A percentile compares a stretch with the other conserved stretches of the same genome.
Conservation (phyloP, 768 basidiomycete genomes). For the Pleurotus djamor region DNA sequence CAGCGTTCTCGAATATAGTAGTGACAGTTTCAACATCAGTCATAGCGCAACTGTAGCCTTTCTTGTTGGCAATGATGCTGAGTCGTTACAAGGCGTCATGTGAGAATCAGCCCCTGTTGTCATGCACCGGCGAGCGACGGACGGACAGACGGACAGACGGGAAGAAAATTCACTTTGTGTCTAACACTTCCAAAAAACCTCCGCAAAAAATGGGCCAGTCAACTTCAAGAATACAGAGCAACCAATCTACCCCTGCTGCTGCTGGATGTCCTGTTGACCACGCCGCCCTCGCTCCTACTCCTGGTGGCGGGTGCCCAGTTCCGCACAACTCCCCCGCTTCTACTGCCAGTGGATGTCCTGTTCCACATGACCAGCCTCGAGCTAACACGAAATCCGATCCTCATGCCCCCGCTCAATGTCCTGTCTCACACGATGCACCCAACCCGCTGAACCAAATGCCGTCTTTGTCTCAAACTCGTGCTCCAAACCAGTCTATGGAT, state of each 20-base stretch:
- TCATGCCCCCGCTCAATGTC: conserved; percentile 47
- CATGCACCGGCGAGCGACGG: too few species aligned
- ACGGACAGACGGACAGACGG: too few species aligned
- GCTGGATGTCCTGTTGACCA: conserved; percentile 12
- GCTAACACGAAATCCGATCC: conserved; percentile 15
- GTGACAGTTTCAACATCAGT: too few species aligned
- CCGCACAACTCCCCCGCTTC: conserved; percentile 27
- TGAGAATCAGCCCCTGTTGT: too few species aligned
- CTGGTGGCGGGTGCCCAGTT: conserved; percentile 34
- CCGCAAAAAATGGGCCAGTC: background rate
- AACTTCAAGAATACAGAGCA: background rate
- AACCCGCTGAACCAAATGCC: conserved; percentile 90
- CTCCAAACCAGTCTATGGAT: conserved; percentile 50
- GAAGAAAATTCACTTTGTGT: background rate
- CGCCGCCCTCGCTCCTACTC: conserved; percentile 7
- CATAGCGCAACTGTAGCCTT: too few species aligned
- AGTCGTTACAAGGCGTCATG: too few species aligned
- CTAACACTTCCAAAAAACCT: background rate
- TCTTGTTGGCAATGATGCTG: too few species aligned
- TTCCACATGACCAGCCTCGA: conserved; percentile 31
- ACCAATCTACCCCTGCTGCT: background rate
- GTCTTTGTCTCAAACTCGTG: conserved; percentile 64
- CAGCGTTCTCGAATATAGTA: too few species aligned
- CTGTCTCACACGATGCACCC: conserved; percentile 52
- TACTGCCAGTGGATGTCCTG: conserved; percentile 32